phyloP scores from a whole-genome alignment of 2,329 filamentous ascomycete genomes.

The Stromatinia cepivora region DNA sequence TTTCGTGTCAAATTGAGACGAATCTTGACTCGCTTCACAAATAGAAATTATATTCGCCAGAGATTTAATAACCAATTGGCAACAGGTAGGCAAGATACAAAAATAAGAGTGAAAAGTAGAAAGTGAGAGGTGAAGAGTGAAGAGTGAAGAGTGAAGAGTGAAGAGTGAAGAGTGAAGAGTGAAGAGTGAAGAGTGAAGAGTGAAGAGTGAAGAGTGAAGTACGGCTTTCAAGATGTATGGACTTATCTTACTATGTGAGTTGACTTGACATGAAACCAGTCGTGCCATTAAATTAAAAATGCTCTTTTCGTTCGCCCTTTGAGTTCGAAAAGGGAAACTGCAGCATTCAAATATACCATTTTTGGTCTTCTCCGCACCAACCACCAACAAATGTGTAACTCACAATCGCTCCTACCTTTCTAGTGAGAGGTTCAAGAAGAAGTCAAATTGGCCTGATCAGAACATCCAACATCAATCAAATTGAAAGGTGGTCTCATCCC shows the following conservation, averaged over 20 bases:
- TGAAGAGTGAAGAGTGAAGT: background rate
- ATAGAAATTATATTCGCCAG: background rate
- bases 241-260: no score
- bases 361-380: background rate
- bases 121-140: slow-evolving; percentile 2
- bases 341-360: background rate
- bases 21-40: slow-evolving; percentile 4
- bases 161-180: slow-evolving; percentile 1
- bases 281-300: no score
- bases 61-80: background rate
- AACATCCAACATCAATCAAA: background rate
- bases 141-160: slow-evolving; percentile 6
- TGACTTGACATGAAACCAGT: background rate
- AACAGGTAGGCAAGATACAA: background rate
- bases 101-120: background rate
- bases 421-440: background rate
- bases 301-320: no score
- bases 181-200: background rate
- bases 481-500: background rate
- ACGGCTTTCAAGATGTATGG: background rate
- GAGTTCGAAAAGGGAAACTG: background rate
- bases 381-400: background rate
- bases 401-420: background rate
- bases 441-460: background rate
- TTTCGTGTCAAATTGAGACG: background rate